These are phyloP conservation scores for Vitis hybrid DNA, from an alignment of 177 flowering plant genomes.

Conservation along the genomic window DNA sequence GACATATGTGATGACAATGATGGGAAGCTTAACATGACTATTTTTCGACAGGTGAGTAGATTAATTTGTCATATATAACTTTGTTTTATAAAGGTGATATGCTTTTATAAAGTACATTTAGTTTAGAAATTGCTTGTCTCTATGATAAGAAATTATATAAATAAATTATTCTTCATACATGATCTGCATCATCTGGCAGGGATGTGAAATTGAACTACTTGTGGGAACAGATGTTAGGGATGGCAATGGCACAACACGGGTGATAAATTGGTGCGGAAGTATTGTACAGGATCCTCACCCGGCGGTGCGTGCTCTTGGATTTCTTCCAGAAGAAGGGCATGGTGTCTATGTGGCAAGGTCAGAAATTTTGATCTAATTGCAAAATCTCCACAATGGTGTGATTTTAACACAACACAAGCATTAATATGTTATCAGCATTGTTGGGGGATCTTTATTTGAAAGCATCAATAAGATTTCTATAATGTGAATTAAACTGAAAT, in stretches of 20 bases:
- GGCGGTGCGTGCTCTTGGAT: conserved; percentile 94
- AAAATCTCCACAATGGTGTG: not conserved
- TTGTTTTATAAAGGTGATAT: not conserved
- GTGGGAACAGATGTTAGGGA: conserved; percentile 93
- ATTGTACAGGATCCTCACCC: conserved; percentile 88
- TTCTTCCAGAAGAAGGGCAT: conserved; percentile 95
- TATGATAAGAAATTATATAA: not conserved
- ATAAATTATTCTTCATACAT: not conserved
- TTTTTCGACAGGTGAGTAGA: conserved; percentile 74
- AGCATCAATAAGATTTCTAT: not conserved
- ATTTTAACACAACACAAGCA: not conserved
- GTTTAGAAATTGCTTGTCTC: not conserved
- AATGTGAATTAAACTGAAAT: not conserved
- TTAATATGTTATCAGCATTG: not conserved
- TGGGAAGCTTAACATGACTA: conserved; percentile 65
- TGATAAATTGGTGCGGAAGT: conserved; percentile 93
- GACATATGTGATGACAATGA: conserved; percentile 45
- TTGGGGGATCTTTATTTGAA: conserved; percentile 3
- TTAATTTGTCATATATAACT: not conserved
- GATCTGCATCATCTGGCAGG: conserved; percentile 42
- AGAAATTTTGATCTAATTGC: conserved; percentile 7
- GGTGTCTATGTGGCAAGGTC: conserved; percentile 98
- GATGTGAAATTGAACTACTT: conserved; percentile 65
- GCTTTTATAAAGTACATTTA: not conserved
- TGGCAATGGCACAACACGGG: conserved; percentile 87